Conservation (phyloP, 345 rosid species). For the Anacardium occidentale region DNA sequence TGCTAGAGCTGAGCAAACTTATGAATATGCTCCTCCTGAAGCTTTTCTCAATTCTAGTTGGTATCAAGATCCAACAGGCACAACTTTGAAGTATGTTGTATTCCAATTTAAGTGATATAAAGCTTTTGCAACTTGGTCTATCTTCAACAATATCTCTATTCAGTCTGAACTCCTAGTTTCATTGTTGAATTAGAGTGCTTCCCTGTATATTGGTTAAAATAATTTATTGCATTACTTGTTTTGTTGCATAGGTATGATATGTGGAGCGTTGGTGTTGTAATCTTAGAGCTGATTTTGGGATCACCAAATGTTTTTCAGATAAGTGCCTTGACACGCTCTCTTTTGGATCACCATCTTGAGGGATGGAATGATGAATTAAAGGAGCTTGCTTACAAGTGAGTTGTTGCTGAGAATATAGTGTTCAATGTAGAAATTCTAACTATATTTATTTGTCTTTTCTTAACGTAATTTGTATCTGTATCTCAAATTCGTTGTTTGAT, state of each 20-base stretch:
- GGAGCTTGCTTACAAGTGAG: slow-evolving; percentile 91
- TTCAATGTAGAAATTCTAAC: not conserved
- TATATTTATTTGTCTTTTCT: not conserved
- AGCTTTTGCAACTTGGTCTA: slow-evolving; percentile 12
- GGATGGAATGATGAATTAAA: slow-evolving; percentile 85
- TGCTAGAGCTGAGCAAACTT: slow-evolving; percentile 86
- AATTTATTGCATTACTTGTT: slow-evolving; percentile 5
- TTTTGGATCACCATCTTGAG: slow-evolving; percentile 74
- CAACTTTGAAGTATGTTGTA: slow-evolving; percentile 56
- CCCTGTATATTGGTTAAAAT: not conserved
- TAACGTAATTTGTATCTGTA: not conserved
- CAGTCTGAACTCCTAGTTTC: too few relatives aligned
- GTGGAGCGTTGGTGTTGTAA: slow-evolving; percentile 97
- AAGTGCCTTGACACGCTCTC: slow-evolving; percentile 62
- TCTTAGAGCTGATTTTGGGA: slow-evolving; percentile 88
- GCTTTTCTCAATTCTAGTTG: slow-evolving; percentile 77
- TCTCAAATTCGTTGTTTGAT: not conserved
- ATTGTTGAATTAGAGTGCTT: not conserved
- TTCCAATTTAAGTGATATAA: slow-evolving; percentile 2
- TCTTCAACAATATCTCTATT: not conserved
- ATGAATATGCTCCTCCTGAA: slow-evolving; percentile 83
- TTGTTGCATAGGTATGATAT: slow-evolving; percentile 66
- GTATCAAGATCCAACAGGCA: slow-evolving; percentile 61
- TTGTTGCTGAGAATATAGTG: slow-evolving; percentile 11
- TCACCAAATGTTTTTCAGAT: slow-evolving; percentile 85